Evolutionary conservation across 2,329 filamentous ascomycete species (phyloP).

Genomic region (Hypoxylon sp.): DNA sequence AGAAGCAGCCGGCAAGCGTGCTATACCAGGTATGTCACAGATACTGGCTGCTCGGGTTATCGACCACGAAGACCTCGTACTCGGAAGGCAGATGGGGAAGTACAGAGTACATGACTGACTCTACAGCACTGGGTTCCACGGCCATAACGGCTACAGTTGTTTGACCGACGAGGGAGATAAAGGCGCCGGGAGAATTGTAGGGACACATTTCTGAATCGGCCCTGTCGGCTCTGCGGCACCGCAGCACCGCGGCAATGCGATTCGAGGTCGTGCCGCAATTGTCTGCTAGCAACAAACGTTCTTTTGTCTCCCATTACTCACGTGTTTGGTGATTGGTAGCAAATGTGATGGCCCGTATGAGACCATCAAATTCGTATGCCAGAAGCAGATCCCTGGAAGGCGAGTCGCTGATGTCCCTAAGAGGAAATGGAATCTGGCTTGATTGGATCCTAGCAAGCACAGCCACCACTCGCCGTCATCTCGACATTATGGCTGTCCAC

Average conservation of each 20-base stretch:
- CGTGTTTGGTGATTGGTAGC: conserved; percentile 25
- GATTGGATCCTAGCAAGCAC: conserved; percentile 28
- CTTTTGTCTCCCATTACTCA: conserved; percentile 12
- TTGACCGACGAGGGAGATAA: conserved; percentile 30
- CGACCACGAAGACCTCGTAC: neutral
- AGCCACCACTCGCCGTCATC: conserved; percentile 29
- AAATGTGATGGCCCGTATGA: conserved; percentile 17
- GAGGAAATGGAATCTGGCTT: conserved; percentile 27
- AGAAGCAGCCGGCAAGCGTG: conserved; percentile 13
- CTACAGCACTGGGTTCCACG: conserved; percentile 10
- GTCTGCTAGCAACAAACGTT: conserved; percentile 13
- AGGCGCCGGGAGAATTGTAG: conserved; percentile 37
- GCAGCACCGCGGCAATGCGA: conserved; percentile 19
- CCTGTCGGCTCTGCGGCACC: conserved; percentile 32
- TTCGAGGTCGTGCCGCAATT: conserved; percentile 5
- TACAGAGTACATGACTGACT: conserved; percentile 23
- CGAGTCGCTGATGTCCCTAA: conserved; percentile 27
- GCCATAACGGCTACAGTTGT: conserved; percentile 37
- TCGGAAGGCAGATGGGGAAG: conserved; percentile 34
- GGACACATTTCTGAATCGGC: conserved; percentile 26
- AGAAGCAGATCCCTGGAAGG: conserved; percentile 23
- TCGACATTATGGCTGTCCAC: conserved; percentile 24
- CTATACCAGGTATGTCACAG: conserved; percentile 10
- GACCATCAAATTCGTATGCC: conserved; percentile 22
- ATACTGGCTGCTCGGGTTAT: conserved; percentile 15